phyloP scores from a whole-genome alignment of 2,329 filamentous ascomycete species.

The Clonostachys chloroleuca region DNA sequence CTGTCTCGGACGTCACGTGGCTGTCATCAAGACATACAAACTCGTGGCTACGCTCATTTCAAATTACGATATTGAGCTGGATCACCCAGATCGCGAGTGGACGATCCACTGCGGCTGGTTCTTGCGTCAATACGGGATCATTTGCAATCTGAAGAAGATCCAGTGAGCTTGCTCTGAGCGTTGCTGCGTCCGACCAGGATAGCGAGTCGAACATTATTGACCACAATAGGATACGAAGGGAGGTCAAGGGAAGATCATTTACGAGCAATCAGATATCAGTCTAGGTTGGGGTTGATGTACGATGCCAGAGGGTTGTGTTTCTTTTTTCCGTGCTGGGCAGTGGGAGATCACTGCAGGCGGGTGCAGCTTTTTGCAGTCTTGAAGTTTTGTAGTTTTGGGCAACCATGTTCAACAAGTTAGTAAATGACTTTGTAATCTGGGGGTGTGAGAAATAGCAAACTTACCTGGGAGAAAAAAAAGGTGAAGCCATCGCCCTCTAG shows the following conservation, averaged over 20 bases:
- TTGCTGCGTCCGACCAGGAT: no score
- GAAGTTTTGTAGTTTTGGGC: neutral
- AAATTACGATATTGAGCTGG: constrained; percentile 30
- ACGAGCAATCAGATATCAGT: no score
- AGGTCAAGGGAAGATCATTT: no score
- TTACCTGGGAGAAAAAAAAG: constrained; percentile 22
- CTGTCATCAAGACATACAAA: constrained; percentile 24
- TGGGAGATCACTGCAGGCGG: no score
- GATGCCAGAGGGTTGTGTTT: neutral
- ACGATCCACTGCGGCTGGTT: constrained; percentile 10
- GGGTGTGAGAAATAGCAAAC: constrained; percentile 4
- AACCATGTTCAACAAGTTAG: neutral
- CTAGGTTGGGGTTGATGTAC: no score
- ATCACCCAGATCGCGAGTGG: constrained; percentile 14
- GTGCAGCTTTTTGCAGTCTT: no score
- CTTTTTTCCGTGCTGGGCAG: neutral
- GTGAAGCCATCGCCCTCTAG: constrained; percentile 65
- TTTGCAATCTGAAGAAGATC: constrained; percentile 4
- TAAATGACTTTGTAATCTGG: neutral
- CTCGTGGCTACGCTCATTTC: constrained; percentile 36
- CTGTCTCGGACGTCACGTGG: constrained; percentile 26
- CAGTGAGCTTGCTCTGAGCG: no score
- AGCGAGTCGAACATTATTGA: no score
- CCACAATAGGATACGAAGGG: no score
- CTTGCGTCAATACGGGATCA: constrained; percentile 7